Evolutionary conservation across 495 filamentous ascomycete species (phyloP).

Genomic region (Lophium mytilinum): DNA sequence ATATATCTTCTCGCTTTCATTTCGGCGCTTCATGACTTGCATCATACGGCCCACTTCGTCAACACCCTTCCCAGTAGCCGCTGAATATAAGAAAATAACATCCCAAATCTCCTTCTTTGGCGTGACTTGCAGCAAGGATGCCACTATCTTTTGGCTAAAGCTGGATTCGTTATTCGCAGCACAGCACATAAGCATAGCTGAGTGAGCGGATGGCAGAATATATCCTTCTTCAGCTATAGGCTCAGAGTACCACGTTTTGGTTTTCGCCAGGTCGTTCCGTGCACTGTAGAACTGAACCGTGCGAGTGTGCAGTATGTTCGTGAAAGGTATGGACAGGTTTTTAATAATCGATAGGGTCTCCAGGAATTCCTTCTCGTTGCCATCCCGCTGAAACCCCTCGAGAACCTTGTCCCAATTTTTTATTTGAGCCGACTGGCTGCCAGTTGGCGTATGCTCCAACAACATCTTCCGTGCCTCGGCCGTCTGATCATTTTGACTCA

Average conservation of each 20-base stretch:
- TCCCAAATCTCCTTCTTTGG: conserved; percentile 54
- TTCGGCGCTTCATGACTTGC: conserved; percentile 46
- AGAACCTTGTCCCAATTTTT: conserved; percentile 52
- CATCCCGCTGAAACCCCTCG: conserved; percentile 57
- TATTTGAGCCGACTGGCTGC: no score
- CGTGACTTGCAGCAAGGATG: conserved; percentile 43
- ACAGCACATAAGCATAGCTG: conserved; percentile 41
- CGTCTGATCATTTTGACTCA: neutral
- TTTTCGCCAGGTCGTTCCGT: conserved; percentile 42
- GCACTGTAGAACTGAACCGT: conserved; percentile 36
- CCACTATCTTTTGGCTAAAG: conserved; percentile 58
- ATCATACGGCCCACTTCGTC: conserved; percentile 65
- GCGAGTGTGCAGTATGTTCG: conserved; percentile 33
- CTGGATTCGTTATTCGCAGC: conserved; percentile 50
- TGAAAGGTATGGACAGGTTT: conserved; percentile 23
- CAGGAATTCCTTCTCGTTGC: conserved; percentile 48
- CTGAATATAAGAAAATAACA: conserved; percentile 67
- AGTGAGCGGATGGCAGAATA: neutral
- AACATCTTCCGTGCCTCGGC: neutral
- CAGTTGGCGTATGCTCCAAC: neutral
- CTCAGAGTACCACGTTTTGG: conserved; percentile 58
- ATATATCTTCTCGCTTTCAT: conserved; percentile 26
- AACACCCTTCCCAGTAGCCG: conserved; percentile 58
- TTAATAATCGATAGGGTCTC: conserved; percentile 35
- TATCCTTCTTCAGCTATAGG: conserved; percentile 32